phyloP scores from a whole-genome alignment of 306 rosid species.

The Casuarina glauca region DNA sequence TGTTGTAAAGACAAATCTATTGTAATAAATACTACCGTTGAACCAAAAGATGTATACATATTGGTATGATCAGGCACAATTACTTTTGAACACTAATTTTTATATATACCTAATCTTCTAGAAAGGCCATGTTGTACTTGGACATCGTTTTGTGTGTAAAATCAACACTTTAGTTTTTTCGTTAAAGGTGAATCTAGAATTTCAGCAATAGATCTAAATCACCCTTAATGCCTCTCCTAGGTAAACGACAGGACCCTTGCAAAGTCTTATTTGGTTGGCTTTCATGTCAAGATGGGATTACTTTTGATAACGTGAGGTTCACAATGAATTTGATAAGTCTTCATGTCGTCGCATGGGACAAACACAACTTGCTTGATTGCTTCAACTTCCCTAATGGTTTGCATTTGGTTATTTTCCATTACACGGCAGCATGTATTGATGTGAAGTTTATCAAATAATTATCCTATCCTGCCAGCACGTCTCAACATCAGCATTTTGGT shows the following conservation, averaged over 20 bases:
- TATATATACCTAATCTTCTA: too few relatives aligned
- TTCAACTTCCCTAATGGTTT: not conserved
- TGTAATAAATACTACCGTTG: too few relatives aligned
- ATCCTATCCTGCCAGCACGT: slow-evolving; percentile 6
- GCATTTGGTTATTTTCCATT: not conserved
- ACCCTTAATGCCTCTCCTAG: too few relatives aligned
- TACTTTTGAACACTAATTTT: too few relatives aligned
- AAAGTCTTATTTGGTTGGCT: not conserved
- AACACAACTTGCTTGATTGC: not conserved
- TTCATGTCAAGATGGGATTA: not conserved
- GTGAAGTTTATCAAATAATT: not conserved
- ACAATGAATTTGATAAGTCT: not conserved
- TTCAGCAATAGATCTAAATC: too few relatives aligned
- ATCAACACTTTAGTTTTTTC: too few relatives aligned
- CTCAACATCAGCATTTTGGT: not conserved
- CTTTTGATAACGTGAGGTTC: not conserved
- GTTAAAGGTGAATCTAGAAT: too few relatives aligned
- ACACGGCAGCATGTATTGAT: not conserved
- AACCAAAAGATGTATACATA: too few relatives aligned
- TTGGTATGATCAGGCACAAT: too few relatives aligned
- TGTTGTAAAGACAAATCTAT: too few relatives aligned
- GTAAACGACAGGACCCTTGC: not conserved
- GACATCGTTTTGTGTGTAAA: too few relatives aligned
- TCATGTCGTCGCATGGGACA: not conserved
- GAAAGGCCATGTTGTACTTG: too few relatives aligned